Percentiles rank a stretch among this genome's conserved stretches.
Evolutionary conservation across 2,329 filamentous ascomycete genomes (phyloP).

Genomic region (Aspergillus bombycis): DNA sequence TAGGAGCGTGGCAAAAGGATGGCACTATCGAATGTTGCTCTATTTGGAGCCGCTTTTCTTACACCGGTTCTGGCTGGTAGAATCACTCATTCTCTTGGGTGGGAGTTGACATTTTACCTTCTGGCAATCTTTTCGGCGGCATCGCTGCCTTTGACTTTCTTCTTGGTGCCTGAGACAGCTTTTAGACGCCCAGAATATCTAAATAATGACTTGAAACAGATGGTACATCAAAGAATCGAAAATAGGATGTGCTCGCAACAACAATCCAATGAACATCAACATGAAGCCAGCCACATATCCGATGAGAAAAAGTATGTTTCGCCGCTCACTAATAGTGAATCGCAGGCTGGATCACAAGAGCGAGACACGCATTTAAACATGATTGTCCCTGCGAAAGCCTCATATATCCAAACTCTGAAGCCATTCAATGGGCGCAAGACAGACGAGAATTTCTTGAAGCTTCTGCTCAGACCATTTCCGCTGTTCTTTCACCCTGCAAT

Average conservation of each 20-base stretch:
- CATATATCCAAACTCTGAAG: conserved; percentile 63
- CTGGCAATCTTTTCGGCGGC: conserved; percentile 79
- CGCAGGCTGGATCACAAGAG: not conserved
- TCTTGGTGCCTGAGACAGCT: conserved; percentile 84
- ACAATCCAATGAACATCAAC: conserved; percentile 9
- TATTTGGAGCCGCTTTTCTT: conserved; percentile 72
- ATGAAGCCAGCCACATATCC: conserved; percentile 15
- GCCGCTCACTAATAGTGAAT: not conserved
- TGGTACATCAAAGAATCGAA: conserved; percentile 22
- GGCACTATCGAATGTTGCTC: conserved; percentile 74
- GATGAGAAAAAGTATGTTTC: conserved; percentile 13
- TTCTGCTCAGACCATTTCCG: conserved; percentile 74
- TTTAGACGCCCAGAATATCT: conserved; percentile 68
- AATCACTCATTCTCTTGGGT: conserved; percentile 75
- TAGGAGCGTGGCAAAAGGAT: conserved; percentile 79
- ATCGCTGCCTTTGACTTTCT: conserved; percentile 70
- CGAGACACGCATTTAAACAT: conserved; percentile 13
- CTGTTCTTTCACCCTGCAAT: conserved; percentile 84
- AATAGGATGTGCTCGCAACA: conserved; percentile 19
- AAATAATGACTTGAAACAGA: conserved; percentile 67
- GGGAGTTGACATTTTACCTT: conserved; percentile 87
- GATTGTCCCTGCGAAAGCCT: conserved; percentile 51
- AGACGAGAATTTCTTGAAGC: conserved; percentile 69
- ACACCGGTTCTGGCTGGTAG: conserved; percentile 91
- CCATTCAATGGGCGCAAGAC: conserved; percentile 83